Base-by-base conservation (phyloP, 2,329 filamentous ascomycete genomes). In the Pestalotiopsis sp. region DNA sequence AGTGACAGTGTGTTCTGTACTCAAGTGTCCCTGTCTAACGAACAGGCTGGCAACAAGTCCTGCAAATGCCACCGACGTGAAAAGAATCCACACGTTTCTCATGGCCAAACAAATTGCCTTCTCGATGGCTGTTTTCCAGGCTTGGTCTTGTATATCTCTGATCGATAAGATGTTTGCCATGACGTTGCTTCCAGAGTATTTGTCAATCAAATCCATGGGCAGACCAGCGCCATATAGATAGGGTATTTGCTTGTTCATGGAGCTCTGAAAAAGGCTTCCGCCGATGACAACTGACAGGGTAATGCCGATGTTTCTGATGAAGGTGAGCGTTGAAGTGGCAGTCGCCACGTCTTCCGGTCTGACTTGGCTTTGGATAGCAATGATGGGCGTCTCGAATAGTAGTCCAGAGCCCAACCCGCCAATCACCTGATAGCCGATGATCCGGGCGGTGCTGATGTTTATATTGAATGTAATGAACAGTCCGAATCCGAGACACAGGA, bases 331-430 rank as follows among this genome's bases (percentile, higher is more conserved):
- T 4, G 64, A 57, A 9, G 64, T 66, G 20, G 64, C 64, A 57
- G 64, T 66, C 13, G 64, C 64, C 12, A 41, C 38, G 3, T 38
- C 20, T n/a, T 57, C 52, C 3, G 20, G 64, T 9, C 49, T 23
- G 23, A 66, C 64, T 27, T 57, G 45, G 27, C 52, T 66, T 27
- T 66, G 64, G 20, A 66, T 66, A 38, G 64, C 64, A 59, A 66
- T 66, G 9, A 59, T 59, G 17, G 64, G 64, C 13, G 64, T 57
- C 31, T 66, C 45, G 25, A 66, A 66, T 7, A 66, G 49, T 6
- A 66, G 49, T n/a, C 45, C 45, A 4, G 52, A 57, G n/a, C 64
- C 64, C 17, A 66, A 1, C 9, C 64, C 64, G 49, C 45, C 45
- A 36, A 66, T 66, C 12, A 66, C 13, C 20, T 66, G 64, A 3